These are phyloP conservation scores for Boletus rubroflammeus DNA, from an alignment of 768 basidiomycete genomes.

Conservation along the genomic window DNA sequence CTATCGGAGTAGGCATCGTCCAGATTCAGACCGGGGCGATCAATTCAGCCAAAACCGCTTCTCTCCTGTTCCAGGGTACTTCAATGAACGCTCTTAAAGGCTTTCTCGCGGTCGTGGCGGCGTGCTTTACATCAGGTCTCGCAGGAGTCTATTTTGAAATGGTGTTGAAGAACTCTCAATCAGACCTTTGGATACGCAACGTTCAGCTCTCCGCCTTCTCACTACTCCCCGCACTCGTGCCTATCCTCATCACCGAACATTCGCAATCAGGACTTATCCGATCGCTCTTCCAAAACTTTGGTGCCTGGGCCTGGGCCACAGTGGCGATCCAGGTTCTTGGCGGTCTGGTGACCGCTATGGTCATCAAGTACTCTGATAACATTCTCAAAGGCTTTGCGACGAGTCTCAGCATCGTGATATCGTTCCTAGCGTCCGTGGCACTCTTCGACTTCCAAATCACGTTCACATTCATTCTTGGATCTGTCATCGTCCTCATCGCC, in stretches of 20 bases:
- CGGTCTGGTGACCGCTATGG: constrained; percentile 88
- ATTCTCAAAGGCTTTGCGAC: constrained; percentile 95
- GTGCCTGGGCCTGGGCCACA: constrained; percentile 88
- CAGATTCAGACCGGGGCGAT: constrained; percentile 62
- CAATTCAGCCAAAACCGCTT: constrained; percentile 25
- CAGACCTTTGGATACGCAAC: constrained; percentile 95
- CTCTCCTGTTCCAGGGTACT: constrained; percentile 37
- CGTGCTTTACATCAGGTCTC: constrained; percentile 93
- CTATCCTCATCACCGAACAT: constrained; percentile 58
- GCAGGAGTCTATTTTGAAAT: constrained; percentile 99
- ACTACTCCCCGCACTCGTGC: constrained; percentile 80
- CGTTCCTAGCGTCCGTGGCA: constrained; percentile 87
- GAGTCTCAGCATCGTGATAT: constrained; percentile 88
- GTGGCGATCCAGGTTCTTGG: constrained; percentile 86
- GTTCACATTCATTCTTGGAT: constrained; percentile 80
- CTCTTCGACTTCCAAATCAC: constrained; percentile 90
- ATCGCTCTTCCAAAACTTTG: constrained; percentile 79
- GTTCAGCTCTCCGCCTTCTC: constrained; percentile 95
- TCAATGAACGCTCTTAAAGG: constrained; percentile 82
- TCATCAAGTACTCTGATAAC: constrained; percentile 93
- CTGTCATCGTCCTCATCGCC: constrained; percentile 76
- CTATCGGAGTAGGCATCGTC: constrained; percentile 85
- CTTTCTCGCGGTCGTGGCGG: constrained; percentile 83
- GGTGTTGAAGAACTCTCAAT: constrained; percentile 86
- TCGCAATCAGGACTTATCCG: constrained; percentile 39